Evolutionary conservation across 2,329 filamentous ascomycete genomes (phyloP), one percentile per base, ranked within the genome.

Genomic region (Orbilia blumenaviensis): DNA sequence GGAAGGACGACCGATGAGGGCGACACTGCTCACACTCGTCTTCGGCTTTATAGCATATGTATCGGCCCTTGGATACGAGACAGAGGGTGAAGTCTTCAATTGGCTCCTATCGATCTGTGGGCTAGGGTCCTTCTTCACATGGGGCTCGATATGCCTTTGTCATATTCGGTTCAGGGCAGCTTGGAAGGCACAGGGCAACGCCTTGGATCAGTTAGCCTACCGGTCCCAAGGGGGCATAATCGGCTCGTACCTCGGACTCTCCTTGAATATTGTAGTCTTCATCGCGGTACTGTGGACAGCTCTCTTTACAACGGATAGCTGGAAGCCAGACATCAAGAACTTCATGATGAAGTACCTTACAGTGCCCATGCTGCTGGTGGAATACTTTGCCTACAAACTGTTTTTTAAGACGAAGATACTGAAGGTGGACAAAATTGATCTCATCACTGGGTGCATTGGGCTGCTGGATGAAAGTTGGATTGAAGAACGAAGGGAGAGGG

Each of bases 61-160:
- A 6, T 56, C 72, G 10, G 72, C 72, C 12, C 64, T 76, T 52
- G 72, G 72, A 14, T 69, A 76, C 50, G 36, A 69, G 25, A 76
- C 64, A 3, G 72, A 76, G 18, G 44, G 16, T 38, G 83, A 82
- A 0, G 85, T 88, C 77, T 91, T 91, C 83, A 84, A 84, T 79
- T 91, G 89, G 89, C 85, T 91, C 64, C 85, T 92, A 38, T 87
- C 91, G 0, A 86, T 94, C 18, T 92, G 90, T 0, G 91, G 90
- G 61, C 87, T 93, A 8, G 88, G 89, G 1, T 90, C 88, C 76
- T 88, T 94, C 82, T 92, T 93, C 83, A 90, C 91, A 25, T 94
- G 91, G 91, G 89, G 88, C 36, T 90, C 86, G 72, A 89, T 90
- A 81, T 90, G 88, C 81, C 82, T 88, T 1, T 85, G 88, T 0